Conservation (phyloP, 257 asterid species). For the Capsicum pubescens region DNA sequence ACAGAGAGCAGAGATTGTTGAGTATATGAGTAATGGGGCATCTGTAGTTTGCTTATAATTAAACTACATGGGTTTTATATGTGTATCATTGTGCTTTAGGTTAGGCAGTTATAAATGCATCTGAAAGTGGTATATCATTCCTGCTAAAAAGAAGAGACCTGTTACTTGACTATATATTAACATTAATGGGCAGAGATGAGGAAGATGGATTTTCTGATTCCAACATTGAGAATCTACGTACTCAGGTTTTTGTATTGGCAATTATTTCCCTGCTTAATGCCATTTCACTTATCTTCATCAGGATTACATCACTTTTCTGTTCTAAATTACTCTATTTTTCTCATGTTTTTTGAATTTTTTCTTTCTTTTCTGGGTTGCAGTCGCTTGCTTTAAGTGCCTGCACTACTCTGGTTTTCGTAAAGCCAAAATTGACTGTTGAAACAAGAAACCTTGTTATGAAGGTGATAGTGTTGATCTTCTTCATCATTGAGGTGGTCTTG, state of each 20-base stretch:
- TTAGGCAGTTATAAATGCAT: slow-evolving; percentile 93
- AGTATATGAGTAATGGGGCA: no score
- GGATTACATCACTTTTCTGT: neutral
- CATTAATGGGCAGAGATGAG: no score
- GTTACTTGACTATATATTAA: no score
- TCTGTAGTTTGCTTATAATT: neutral
- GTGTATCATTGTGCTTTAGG: slow-evolving; percentile 59
- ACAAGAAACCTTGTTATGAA: slow-evolving; percentile 92
- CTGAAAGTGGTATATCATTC: slow-evolving; percentile 88
- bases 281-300: neutral
- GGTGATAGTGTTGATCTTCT: slow-evolving; percentile 50
- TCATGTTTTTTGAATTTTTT: slow-evolving; percentile 35
- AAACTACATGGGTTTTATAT: slow-evolving; percentile 4
- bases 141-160: no score
- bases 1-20: no score
- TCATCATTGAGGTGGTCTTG: slow-evolving; percentile 5
- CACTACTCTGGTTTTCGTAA: slow-evolving; percentile 94
- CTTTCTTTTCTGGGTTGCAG: slow-evolving; percentile 62
- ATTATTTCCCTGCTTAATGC: slow-evolving; percentile 32
- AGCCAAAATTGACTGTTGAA: slow-evolving; percentile 89
- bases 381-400: slow-evolving; percentile 96
- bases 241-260: slow-evolving; percentile 68
- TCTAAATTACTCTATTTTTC: slow-evolving; percentile 21
- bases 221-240: slow-evolving; percentile 77
- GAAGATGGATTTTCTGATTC: slow-evolving; percentile 87